Conservation (phyloP, 1,284 basidiomycete genomes). For the Cutaneotrichosporon sp. region DNA sequence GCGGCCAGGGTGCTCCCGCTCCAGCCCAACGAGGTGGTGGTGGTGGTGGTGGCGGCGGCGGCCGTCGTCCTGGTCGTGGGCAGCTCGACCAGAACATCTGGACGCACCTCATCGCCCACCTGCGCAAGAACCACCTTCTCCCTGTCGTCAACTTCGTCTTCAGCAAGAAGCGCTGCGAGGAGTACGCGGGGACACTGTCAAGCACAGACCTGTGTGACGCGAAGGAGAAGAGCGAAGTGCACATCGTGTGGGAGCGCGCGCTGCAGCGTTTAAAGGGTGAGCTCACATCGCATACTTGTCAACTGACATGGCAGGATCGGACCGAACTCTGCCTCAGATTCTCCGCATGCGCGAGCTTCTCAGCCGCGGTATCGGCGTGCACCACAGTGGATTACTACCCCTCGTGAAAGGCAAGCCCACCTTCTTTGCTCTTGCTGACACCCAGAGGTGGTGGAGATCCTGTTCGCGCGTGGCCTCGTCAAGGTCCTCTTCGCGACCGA, state of each 20-base stretch:
- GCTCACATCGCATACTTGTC: constrained; percentile 12
- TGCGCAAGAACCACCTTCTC: constrained; percentile 81
- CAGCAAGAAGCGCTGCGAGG: constrained; percentile 95
- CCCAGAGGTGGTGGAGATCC: constrained; percentile 84
- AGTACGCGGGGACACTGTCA: constrained; percentile 86
- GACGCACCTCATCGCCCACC: constrained; percentile 83
- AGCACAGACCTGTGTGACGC: constrained; percentile 84
- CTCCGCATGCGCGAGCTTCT: constrained; percentile 87
- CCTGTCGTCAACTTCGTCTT: constrained; percentile 98
- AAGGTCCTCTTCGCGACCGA: constrained; percentile 98
- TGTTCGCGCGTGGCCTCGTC: constrained; percentile 93
- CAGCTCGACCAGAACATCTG: constrained; percentile 89
- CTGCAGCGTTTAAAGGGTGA: constrained; percentile 85
- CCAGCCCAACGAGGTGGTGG: constrained; percentile 48
- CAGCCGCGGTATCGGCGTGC: constrained; percentile 90
- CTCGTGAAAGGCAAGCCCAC: constrained; percentile 79
- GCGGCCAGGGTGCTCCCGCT: constrained; percentile 43
- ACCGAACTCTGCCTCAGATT: constrained; percentile 95
- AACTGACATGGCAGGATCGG: constrained; percentile 63
- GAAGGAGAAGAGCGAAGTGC: constrained; percentile 94
- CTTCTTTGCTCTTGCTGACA: constrained; percentile 65
- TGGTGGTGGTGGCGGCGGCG: constrained; percentile 55
- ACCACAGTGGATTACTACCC: constrained; percentile 94
- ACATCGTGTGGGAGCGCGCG: constrained; percentile 90
- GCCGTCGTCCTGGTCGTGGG: constrained; percentile 58